Evolutionary conservation across 805 yeast species (phyloP).

Genomic region (Cyberlindnera lachancei): DNA sequence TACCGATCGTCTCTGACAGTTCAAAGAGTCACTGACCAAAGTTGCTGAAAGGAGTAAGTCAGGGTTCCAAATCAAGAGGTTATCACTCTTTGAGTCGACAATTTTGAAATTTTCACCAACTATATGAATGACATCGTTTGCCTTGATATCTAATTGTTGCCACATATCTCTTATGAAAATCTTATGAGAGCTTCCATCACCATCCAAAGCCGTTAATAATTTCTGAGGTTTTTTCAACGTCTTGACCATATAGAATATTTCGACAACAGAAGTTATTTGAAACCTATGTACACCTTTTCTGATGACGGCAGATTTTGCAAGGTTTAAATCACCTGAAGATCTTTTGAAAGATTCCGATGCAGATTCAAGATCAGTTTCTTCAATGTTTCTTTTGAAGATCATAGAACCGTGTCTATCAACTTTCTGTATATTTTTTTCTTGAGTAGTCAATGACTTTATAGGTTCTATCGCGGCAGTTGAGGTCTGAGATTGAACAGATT

Average conservation of each 20-base stretch:
- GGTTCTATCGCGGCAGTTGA: background rate
- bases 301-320: constrained; percentile 37
- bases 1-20: constrained; percentile 67
- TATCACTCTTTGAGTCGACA: constrained; percentile 47
- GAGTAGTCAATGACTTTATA: constrained; percentile 19
- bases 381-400: constrained; percentile 20
- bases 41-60: constrained; percentile 81
- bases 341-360: constrained; percentile 5
- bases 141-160: constrained; percentile 38
- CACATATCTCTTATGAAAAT: constrained; percentile 58
- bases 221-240: constrained; percentile 36
- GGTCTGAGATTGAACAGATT: background rate
- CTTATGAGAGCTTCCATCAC: constrained; percentile 26
- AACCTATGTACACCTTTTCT: constrained; percentile 42
- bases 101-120: constrained; percentile 35
- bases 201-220: constrained; percentile 44
- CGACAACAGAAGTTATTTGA: constrained; percentile 31
- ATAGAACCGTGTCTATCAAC: constrained; percentile 17
- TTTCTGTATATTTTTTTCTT: constrained; percentile 13
- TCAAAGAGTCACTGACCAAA: constrained; percentile 63
- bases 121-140: constrained; percentile 55
- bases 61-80: constrained; percentile 75
- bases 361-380: constrained; percentile 15
- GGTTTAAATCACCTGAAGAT: constrained; percentile 8
- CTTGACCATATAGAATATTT: constrained; percentile 25